These are phyloP conservation scores for Solanum pennellii DNA, from an alignment of 257 asterid species.

Conservation along the genomic window DNA sequence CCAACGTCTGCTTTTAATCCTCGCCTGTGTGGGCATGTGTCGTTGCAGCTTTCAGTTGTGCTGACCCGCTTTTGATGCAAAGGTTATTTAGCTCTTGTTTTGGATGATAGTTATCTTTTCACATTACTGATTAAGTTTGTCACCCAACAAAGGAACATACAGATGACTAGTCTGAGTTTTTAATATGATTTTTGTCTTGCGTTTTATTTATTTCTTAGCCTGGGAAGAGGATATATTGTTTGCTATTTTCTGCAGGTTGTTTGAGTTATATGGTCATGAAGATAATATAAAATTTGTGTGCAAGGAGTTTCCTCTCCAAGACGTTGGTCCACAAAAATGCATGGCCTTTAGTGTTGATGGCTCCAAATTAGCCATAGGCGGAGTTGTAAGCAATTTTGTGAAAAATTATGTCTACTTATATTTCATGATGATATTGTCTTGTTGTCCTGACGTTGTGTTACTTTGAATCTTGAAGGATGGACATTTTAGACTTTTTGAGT, in stretches of 20 bases:
- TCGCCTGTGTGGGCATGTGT: neutral
- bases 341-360: slow-evolving; percentile 90
- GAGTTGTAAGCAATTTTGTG: slow-evolving; percentile 52
- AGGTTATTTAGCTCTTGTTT: neutral
- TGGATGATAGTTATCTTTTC: neutral
- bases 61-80: neutral
- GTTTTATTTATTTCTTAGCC: neutral
- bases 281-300: slow-evolving; percentile 35
- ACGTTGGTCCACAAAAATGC: slow-evolving; percentile 70
- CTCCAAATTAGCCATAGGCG: slow-evolving; percentile 85
- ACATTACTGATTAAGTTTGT: neutral
- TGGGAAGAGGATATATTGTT: neutral
- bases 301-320: slow-evolving; percentile 61
- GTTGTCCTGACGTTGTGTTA: neutral
- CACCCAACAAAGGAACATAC: neutral
- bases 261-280: slow-evolving; percentile 49
- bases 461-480: slow-evolving; percentile 61
- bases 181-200: neutral
- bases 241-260: slow-evolving; percentile 37
- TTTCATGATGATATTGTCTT: neutral
- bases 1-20: no score
- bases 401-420: neutral
- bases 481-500: slow-evolving; percentile 75
- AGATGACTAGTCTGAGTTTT: neutral
- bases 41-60: neutral